A percentile compares a stretch with the other conserved stretches of the same genome.
Evolutionary conservation across 495 filamentous ascomycete species (phyloP).

Genomic region (Hypoxylon lenormandii): DNA sequence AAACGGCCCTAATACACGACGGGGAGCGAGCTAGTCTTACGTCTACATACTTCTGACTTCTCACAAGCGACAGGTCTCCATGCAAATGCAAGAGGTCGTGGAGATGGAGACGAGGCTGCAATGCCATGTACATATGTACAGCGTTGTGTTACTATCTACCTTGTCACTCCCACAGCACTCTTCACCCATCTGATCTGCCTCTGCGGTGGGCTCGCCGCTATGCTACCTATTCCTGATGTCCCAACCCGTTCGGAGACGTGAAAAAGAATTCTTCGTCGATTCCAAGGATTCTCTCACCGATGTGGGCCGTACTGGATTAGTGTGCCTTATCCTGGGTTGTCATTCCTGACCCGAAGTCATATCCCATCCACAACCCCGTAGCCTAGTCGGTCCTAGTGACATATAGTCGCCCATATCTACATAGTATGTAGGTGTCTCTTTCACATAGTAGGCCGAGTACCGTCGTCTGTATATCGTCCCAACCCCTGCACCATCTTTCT

Average conservation of each 20-base stretch:
- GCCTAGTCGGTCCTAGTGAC: constrained; percentile 42
- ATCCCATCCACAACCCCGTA: constrained; percentile 31
- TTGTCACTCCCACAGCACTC: constrained; percentile 16
- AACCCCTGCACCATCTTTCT: constrained; percentile 34
- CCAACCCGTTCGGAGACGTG: constrained; percentile 9
- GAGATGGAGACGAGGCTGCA: constrained; percentile 32
- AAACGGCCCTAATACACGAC: constrained; percentile 34
- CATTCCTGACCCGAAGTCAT: constrained; percentile 25
- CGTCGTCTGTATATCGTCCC: constrained; percentile 34
- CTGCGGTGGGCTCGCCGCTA: constrained; percentile 8
- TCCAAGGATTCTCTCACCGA: constrained; percentile 31
- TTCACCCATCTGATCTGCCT: constrained; percentile 17
- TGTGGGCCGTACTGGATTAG: constrained; percentile 39
- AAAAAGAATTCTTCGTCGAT: constrained; percentile 13
- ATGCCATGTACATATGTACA: too few species aligned
- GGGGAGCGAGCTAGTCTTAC: constrained; percentile 19
- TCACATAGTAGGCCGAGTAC: constrained; percentile 28
- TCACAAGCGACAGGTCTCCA: constrained; percentile 18
- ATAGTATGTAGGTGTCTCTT: too few species aligned
- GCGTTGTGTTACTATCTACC: constrained; percentile 26
- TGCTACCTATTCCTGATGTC: constrained; percentile 3
- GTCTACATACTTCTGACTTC: too few species aligned
- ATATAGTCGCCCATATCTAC: constrained; percentile 26
- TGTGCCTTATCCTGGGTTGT: constrained; percentile 28
- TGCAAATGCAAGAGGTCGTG: constrained; percentile 15